Conservation (phyloP, 2,329 filamentous ascomycete genomes). For the Phyllosticta citribraziliensis region DNA sequence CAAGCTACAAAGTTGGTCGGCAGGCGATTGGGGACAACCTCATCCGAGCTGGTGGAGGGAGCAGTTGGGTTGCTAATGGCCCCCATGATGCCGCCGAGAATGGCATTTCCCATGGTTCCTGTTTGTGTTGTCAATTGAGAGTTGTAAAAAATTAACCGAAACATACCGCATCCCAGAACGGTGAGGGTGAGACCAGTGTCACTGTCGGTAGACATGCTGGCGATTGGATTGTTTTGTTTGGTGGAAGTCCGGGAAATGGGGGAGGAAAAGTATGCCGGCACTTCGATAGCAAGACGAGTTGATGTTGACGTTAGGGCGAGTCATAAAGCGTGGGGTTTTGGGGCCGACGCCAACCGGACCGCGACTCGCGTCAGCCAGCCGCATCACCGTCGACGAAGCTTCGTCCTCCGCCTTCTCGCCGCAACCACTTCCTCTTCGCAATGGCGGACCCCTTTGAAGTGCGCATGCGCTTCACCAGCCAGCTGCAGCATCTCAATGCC, state of each 20-base stretch:
- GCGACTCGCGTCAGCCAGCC: neutral
- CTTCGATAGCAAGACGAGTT: neutral
- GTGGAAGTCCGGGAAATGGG: neutral
- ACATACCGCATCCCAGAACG: constrained; percentile 70
- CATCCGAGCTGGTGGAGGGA: constrained; percentile 27
- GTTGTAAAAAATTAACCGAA: neutral
- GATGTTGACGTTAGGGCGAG: neutral
- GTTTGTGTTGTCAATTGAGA: constrained; percentile 8
- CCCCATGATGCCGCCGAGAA: constrained; percentile 68
- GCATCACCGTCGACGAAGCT: neutral
- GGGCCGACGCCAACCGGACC: constrained; percentile 9
- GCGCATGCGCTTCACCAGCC: constrained; percentile 88
- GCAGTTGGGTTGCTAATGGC: constrained; percentile 47
- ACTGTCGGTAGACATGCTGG: constrained; percentile 3
- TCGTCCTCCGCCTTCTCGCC: neutral
- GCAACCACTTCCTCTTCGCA: neutral
- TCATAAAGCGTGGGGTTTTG: neutral
- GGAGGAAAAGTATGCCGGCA: neutral
- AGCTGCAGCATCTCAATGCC: constrained; percentile 84
- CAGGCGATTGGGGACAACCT: constrained; percentile 42
- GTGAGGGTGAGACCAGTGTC: constrained; percentile 56
- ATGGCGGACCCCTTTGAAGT: constrained; percentile 93
- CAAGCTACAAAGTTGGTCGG: constrained; percentile 74
- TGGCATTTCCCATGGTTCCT: constrained; percentile 81
- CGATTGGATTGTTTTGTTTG: neutral